These are phyloP conservation scores for Zygoascus tannicola DNA, from an alignment of 805 yeast species.

Conservation along the genomic window DNA sequence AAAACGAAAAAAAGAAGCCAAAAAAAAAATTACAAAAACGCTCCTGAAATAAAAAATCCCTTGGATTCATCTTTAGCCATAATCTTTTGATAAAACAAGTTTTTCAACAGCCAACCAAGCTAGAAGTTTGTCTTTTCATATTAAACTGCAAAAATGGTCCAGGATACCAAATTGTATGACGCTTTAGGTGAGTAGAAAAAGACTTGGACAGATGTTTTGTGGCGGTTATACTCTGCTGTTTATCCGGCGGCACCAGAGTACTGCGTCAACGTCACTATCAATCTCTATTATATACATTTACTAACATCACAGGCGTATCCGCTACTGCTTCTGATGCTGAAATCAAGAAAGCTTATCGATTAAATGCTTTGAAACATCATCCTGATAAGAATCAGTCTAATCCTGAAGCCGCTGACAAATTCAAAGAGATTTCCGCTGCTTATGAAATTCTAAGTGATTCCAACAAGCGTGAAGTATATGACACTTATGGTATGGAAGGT, in stretches of 20 bases:
- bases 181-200: constrained; percentile 36
- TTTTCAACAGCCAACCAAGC: too few species aligned
- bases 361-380: constrained; percentile 65
- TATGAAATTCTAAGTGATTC: constrained; percentile 81
- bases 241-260: too few species aligned
- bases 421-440: constrained; percentile 84
- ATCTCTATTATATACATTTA: not conserved
- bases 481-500: constrained; percentile 90
- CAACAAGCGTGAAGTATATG: constrained; percentile 83
- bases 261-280: too few species aligned
- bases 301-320: constrained; percentile 32
- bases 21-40: too few species aligned
- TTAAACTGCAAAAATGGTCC: too few species aligned
- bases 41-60: too few species aligned
- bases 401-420: constrained; percentile 87
- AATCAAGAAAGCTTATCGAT: constrained; percentile 72
- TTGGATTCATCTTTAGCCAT: too few species aligned
- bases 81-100: too few species aligned
- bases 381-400: constrained; percentile 70
- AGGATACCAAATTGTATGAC: constrained; percentile 59
- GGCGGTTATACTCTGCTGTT: too few species aligned
- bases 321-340: constrained; percentile 45
- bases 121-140: too few species aligned
- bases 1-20: not conserved
- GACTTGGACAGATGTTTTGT: too few species aligned